phyloP scores from a whole-genome alignment of 2,329 filamentous ascomycete species.

The Coniella lustricola region DNA sequence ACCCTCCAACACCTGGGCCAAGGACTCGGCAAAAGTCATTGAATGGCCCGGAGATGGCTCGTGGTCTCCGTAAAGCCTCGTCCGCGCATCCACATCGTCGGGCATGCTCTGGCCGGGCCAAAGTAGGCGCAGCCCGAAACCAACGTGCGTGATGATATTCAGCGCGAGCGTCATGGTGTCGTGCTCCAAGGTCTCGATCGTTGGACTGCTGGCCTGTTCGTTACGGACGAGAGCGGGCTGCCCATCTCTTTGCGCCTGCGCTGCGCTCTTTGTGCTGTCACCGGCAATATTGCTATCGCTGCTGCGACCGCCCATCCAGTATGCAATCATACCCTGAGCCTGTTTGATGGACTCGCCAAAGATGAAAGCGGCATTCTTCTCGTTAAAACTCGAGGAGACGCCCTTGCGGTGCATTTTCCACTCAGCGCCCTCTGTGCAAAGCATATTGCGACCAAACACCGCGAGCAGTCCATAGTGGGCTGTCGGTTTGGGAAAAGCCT shows the following conservation, averaged over 20 bases:
- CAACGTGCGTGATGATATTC: constrained; percentile 57
- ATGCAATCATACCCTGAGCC: constrained; percentile 51
- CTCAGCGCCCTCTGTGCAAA: constrained; percentile 59
- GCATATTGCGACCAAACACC: constrained; percentile 64
- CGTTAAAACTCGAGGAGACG: constrained; percentile 66
- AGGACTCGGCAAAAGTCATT: constrained; percentile 58
- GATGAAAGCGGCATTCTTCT: constrained; percentile 63
- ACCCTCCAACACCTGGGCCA: constrained; percentile 55
- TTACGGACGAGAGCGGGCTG: too few relatives aligned
- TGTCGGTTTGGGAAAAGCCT: constrained; percentile 64
- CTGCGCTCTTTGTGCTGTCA: too few relatives aligned
- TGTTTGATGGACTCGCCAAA: constrained; percentile 58
- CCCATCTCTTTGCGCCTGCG: constrained; percentile 21
- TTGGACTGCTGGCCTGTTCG: constrained; percentile 28
- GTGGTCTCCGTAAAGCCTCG: constrained; percentile 42
- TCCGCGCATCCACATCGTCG: constrained; percentile 33
- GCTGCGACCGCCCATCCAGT: constrained; percentile 45
- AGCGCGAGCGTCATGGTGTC: constrained; percentile 59
- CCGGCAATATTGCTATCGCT: too few relatives aligned
- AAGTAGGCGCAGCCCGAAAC: constrained; percentile 57
- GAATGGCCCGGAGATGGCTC: constrained; percentile 45
- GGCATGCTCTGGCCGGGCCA: constrained; percentile 56
- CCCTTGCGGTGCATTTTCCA: constrained; percentile 71
- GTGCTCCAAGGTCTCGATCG: constrained; percentile 49
- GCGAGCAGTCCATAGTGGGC: constrained; percentile 52